Evolutionary conservation across 129 eudicot genomes (phyloP).

Genomic region (Deinandra increscens): DNA sequence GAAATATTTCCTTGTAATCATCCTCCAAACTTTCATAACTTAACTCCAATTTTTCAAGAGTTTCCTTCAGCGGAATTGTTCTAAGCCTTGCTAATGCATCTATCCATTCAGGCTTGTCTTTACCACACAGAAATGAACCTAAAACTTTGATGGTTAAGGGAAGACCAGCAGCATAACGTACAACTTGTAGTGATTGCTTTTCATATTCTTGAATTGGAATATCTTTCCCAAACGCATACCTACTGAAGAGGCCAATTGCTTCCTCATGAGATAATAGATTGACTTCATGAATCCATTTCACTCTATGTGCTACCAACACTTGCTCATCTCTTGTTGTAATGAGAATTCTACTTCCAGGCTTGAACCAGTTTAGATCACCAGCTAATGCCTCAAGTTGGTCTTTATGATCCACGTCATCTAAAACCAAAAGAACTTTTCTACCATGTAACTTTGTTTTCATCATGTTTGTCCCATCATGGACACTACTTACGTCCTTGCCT

Average conservation of each 20-base stretch:
- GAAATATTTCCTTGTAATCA: conserved; percentile 33
- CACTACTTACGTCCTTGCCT: neutral
- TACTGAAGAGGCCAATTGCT: conserved; percentile 33
- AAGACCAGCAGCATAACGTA: conserved; percentile 37
- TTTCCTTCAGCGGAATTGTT: conserved; percentile 16
- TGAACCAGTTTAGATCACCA: conserved; percentile 29
- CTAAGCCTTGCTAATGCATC: conserved; percentile 30
- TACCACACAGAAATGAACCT: conserved; percentile 22
- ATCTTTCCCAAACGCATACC: conserved; percentile 41
- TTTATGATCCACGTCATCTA: conserved; percentile 38
- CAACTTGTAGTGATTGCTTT: conserved; percentile 26
- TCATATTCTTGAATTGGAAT: conserved; percentile 23
- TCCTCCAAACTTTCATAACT: conserved; percentile 43
- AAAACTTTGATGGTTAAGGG: conserved; percentile 17
- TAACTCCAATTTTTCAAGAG: conserved; percentile 32
- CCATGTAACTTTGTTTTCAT: conserved; percentile 6
- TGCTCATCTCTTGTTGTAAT: conserved; percentile 40
- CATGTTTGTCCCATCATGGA: neutral
- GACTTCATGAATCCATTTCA: conserved; percentile 24
- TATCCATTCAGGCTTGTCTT: conserved; percentile 31
- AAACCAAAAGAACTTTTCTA: conserved; percentile 32
- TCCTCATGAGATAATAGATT: conserved; percentile 11
- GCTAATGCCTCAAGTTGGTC: conserved; percentile 33
- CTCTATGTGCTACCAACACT: conserved; percentile 11
- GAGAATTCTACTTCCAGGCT: conserved; percentile 38